Conservation (phyloP, 805 yeast genomes). For the Blastobotrys muscicola region DNA sequence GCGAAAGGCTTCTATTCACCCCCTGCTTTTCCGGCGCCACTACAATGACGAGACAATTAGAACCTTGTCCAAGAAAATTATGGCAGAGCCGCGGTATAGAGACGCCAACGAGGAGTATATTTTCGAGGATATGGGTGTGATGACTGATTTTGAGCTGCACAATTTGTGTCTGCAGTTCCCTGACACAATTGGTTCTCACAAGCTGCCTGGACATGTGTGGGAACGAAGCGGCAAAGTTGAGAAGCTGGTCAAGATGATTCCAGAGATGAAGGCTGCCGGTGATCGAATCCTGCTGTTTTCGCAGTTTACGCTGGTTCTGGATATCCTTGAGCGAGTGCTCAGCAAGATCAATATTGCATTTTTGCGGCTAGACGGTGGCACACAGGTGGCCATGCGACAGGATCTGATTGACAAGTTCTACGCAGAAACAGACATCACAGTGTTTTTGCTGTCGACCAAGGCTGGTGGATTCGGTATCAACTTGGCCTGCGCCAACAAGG, state of each 20-base stretch:
- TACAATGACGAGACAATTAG: constrained; percentile 48
- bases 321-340: constrained; percentile 71
- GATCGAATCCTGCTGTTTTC: constrained; percentile 78
- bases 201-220: constrained; percentile 46
- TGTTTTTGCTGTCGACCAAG: constrained; percentile 82
- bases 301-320: constrained; percentile 84
- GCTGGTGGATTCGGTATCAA: constrained; percentile 99
- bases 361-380: constrained; percentile 84
- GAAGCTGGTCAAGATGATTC: constrained; percentile 47
- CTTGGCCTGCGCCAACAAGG: constrained; percentile 88
- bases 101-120: constrained; percentile 73
- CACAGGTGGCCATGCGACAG: constrained; percentile 89
- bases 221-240: constrained; percentile 68
- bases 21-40: constrained; percentile 63
- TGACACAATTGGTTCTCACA: constrained; percentile 43
- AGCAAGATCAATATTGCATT: constrained; percentile 57
- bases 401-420: constrained; percentile 82
- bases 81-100: constrained; percentile 68
- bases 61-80: constrained; percentile 68
- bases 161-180: constrained; percentile 66
- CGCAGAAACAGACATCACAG: constrained; percentile 71
- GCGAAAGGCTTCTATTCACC: constrained; percentile 90
- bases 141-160: constrained; percentile 87
- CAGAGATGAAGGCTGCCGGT: constrained; percentile 43
- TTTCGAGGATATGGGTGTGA: constrained; percentile 87